Base-by-base conservation (phyloP, 805 yeast genomes). In the Suhomyces emberorum region DNA sequence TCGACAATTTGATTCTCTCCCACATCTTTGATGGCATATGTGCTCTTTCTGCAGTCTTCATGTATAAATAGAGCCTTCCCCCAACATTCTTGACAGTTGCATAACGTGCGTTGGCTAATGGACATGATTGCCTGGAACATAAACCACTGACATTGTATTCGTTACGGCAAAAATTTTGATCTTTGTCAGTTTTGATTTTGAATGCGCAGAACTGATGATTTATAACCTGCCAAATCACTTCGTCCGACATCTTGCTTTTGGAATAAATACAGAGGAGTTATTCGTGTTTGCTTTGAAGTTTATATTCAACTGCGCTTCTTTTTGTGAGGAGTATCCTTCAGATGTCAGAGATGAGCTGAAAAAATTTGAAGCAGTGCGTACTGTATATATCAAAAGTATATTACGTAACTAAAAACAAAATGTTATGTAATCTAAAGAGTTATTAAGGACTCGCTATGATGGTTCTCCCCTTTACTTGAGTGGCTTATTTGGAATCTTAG, bases 11-110 rank as follows among this genome's bases (percentile, higher is more conserved):
- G 55, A 93, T 83, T 53, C 97, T 77, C 65, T 93, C 97, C 99
- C 99, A 93, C 59, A 87, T 69, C 52, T 84, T 83, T 29, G 85
- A 79, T 10, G 99, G 99, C 45, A 88, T 85, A 58, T 93, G 98
- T 15, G 95, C 95, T 65, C 99, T 80, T 68, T 93, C 99, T 1
- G 95, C 95, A 1, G 98, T 93, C 61, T 93, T 93, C 88, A 93
- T 93, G 65, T 93, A 93, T 23, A 87, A 65, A 52, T 86, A 87
- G 32, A 88, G 64, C 56, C 77, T 77, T 5, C 95, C 96, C 47
- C 83, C 87, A 19, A 83, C 72, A 48, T 77, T 81, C 55, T 86
- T 83, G 30, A 87, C 86, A 1, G 96, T 87, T 21, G 96, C 95
- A 63, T 87, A 87, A 53, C 85, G 77, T 12, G 95, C 86, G 59